phyloP scores from a whole-genome alignment of 495 filamentous ascomycete genomes.

The Lentithecium fluviatile region DNA sequence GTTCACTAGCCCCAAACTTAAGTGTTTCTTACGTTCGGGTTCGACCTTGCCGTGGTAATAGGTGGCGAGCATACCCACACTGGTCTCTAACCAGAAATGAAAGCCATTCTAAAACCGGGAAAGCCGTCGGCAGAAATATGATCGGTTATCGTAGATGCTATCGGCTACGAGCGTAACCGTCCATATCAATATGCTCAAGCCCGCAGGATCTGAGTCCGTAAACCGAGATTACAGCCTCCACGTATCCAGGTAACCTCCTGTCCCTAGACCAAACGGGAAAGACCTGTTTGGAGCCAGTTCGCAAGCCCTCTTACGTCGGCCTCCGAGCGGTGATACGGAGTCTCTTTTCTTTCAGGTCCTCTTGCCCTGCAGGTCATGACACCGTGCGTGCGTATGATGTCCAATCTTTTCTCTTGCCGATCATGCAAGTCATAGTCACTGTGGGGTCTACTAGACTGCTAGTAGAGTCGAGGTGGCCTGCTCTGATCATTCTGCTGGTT shows the following conservation, averaged over 20 bases:
- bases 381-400: neutral
- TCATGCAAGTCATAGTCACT: conserved; percentile 10
- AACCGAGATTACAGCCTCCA: conserved; percentile 10
- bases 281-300: neutral
- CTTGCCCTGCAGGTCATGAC: neutral
- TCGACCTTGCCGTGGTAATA: no score
- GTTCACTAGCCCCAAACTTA: no score
- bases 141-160: no score
- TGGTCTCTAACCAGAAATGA: neutral
- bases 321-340: conserved; percentile 2
- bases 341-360: neutral
- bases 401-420: conserved; percentile 1
- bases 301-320: conserved; percentile 16
- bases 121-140: neutral
- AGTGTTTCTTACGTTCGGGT: no score
- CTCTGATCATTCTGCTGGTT: neutral
- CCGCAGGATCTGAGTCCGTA: conserved; percentile 20
- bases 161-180: conserved; percentile 11
- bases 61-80: no score
- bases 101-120: neutral
- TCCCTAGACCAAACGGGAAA: neutral
- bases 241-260: conserved; percentile 14
- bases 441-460: neutral
- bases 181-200: conserved; percentile 9
- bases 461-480: neutral